Evolutionary conservation across 176 grass and related monocot genomes (phyloP).

Genomic region (Ensete ventricosum): DNA sequence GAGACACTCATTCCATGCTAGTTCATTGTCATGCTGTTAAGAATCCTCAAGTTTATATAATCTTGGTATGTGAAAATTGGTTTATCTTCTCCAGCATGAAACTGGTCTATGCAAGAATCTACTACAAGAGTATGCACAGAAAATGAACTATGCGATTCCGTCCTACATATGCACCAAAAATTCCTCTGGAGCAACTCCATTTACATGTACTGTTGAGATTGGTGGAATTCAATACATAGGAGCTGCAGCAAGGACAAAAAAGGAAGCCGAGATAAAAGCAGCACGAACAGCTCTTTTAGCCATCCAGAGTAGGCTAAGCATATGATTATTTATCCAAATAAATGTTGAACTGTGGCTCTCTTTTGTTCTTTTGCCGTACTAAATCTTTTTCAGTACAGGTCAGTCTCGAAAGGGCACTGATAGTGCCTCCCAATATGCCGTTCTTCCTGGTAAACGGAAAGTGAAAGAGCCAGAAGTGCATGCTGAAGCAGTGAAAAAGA

Average conservation of each 20-base stretch:
- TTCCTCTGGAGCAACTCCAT: constrained; percentile 40
- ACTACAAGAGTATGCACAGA: constrained; percentile 95
- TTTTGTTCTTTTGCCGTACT: not conserved
- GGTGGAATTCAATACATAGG: constrained; percentile 93
- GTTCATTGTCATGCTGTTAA: too few relatives aligned
- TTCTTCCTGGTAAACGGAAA: constrained; percentile 61
- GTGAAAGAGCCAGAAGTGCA: constrained; percentile 38
- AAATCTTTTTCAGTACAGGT: constrained; percentile 34
- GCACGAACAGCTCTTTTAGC: constrained; percentile 88
- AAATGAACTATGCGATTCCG: constrained; percentile 96
- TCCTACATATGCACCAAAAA: constrained; percentile 61
- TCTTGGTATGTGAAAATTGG: too few relatives aligned
- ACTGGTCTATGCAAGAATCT: constrained; percentile 89
- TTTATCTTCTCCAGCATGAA: constrained; percentile 46
- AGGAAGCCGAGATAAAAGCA: constrained; percentile 88
- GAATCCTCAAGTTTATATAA: too few relatives aligned
- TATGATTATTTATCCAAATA: not conserved
- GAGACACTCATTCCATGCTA: too few relatives aligned
- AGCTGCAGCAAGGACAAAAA: constrained; percentile 70
- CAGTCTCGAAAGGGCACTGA: constrained; percentile 36
- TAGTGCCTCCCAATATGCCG: constrained; percentile 45
- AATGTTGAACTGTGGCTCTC: too few relatives aligned
- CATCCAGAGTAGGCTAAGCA: constrained; percentile 48
- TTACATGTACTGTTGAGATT: constrained; percentile 75
- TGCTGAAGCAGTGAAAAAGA: constrained; percentile 36